Conservation (phyloP, 176 grass and related monocot species). For the Bonia amplexicaulis region DNA sequence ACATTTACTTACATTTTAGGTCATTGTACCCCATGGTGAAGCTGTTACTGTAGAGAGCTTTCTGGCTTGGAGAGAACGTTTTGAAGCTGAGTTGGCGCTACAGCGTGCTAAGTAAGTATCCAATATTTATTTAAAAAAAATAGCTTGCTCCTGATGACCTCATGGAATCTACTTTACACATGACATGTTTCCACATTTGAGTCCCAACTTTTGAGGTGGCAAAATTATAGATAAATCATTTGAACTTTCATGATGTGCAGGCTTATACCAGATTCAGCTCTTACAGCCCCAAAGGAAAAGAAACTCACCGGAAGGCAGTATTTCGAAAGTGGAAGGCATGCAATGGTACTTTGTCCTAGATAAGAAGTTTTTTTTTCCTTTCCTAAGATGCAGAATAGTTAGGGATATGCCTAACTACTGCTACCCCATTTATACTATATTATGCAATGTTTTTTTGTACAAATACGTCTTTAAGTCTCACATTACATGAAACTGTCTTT, state of each 20-base stretch:
- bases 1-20: conserved; percentile 42
- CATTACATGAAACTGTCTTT: conserved; percentile 16
- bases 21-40: conserved; percentile 96
- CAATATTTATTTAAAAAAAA: neutral
- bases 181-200: neutral
- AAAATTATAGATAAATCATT: conserved; percentile 25
- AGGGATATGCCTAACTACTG: conserved; percentile 6
- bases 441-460: conserved; percentile 8
- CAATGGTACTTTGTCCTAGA: conserved; percentile 45
- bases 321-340: conserved; percentile 91
- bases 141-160: neutral
- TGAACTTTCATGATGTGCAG: conserved; percentile 45
- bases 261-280: conserved; percentile 95
- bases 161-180: conserved; percentile 17
- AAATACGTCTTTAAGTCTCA: neutral
- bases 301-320: conserved; percentile 79
- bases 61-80: conserved; percentile 91
- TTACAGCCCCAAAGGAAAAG: conserved; percentile 88
- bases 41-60: conserved; percentile 90
- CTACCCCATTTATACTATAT: neutral
- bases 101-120: conserved; percentile 89
- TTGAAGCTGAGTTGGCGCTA: conserved; percentile 93
- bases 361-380: neutral
- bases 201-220: neutral
- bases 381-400: conserved; percentile 18